Conservation (phyloP, 306 rosid genomes). For the Vicia villosa region DNA sequence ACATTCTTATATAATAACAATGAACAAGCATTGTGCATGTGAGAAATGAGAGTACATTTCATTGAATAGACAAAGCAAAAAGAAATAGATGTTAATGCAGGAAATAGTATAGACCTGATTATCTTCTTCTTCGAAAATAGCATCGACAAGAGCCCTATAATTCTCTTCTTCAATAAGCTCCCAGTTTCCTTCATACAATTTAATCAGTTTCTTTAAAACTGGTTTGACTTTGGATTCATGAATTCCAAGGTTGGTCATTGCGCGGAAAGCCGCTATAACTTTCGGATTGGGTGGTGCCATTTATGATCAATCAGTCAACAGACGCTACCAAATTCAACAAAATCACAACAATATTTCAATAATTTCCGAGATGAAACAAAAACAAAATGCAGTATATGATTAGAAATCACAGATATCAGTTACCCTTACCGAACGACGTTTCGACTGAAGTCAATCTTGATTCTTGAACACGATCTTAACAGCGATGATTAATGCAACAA, state of each 20-base stretch:
- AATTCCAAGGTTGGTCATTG: conserved; percentile 77
- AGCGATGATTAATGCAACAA: not conserved
- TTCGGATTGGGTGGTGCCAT: conserved; percentile 83
- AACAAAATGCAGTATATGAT: conserved; percentile 4
- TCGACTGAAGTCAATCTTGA: too few relatives aligned
- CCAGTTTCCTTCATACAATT: conserved; percentile 81
- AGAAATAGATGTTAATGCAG: conserved; percentile 3
- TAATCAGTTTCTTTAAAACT: conserved; percentile 70
- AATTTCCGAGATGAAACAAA: conserved; percentile 1
- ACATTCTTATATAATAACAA: conserved; percentile 26
- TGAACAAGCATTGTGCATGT: conserved; percentile 25
- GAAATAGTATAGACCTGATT: conserved; percentile 44
- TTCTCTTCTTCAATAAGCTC: conserved; percentile 89
- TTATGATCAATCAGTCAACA: conserved; percentile 37
- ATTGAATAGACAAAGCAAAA: conserved; percentile 9
- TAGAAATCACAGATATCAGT: too few relatives aligned
- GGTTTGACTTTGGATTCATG: conserved; percentile 68
- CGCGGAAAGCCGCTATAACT: conserved; percentile 60
- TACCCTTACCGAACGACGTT: too few relatives aligned
- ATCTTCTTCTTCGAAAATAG: conserved; percentile 82
- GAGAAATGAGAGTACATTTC: conserved; percentile 25
- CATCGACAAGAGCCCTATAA: conserved; percentile 84
- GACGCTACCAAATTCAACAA: conserved; percentile 25
- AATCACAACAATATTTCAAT: conserved; percentile 29
- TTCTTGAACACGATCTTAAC: conserved; percentile 2